These are phyloP conservation scores for Apiotrichum sp. DNA, from an alignment of 1,284 basidiomycete genomes.

Conservation along the genomic window DNA sequence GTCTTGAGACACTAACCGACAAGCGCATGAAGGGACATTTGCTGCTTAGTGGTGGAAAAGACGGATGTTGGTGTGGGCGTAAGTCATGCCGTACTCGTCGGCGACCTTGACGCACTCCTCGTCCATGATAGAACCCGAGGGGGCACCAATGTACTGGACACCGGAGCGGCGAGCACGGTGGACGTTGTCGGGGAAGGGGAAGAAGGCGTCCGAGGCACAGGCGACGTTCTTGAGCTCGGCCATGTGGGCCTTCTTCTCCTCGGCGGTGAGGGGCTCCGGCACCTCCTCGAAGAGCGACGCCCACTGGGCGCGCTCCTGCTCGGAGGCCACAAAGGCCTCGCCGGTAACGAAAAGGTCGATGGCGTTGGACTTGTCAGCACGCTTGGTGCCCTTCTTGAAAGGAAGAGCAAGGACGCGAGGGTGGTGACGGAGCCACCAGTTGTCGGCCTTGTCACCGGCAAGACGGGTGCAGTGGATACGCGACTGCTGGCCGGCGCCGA, in stretches of 20 bases:
- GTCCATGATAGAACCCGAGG: constrained; percentile 96
- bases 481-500: constrained; percentile 96
- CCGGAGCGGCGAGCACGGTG: constrained; percentile 87
- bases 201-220: constrained; percentile 95
- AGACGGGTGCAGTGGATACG: constrained; percentile 99
- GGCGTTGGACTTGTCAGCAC: constrained; percentile 92
- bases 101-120: constrained; percentile 88
- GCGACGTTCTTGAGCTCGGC: constrained; percentile 71
- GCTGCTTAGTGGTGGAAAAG: constrained; percentile 20
- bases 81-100: constrained; percentile 81
- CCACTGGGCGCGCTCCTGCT: constrained; percentile 85
- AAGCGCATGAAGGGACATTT: too few species aligned
- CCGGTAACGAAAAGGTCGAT: constrained; percentile 95
- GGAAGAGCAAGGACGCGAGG: constrained; percentile 62
- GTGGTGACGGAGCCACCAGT: constrained; percentile 98
- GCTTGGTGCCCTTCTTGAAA: constrained; percentile 96
- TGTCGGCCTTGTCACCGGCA: constrained; percentile 95
- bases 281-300: constrained; percentile 75
- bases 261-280: constrained; percentile 61
- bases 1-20: not conserved
- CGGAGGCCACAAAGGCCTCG: constrained; percentile 67
- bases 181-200: constrained; percentile 99
- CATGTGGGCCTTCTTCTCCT: constrained; percentile 71
- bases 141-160: constrained; percentile 86
- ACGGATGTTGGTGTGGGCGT: constrained; percentile 69